Evolutionary conservation across 2,329 filamentous ascomycete species (phyloP).

Genomic region (Fusarium kyushuense): DNA sequence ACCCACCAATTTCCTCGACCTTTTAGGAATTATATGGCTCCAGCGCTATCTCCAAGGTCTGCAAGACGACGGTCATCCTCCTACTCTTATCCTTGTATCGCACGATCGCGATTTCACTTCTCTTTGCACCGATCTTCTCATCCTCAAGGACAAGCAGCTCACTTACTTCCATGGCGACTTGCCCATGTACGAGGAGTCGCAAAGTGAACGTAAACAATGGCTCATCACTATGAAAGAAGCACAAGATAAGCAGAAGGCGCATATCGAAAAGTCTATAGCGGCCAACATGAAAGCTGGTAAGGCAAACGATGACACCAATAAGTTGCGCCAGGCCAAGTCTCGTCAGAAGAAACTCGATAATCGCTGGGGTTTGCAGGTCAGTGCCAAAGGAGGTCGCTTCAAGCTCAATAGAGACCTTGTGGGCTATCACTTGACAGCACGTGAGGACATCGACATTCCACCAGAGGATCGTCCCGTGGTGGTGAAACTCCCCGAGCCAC

Average conservation of each 20-base stretch:
- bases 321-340: constrained; percentile 85
- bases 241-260: constrained; percentile 82
- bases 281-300: constrained; percentile 81
- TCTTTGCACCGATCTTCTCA: constrained; percentile 80
- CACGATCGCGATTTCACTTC: constrained; percentile 87
- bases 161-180: constrained; percentile 82
- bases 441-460: constrained; percentile 79
- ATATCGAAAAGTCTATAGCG: constrained; percentile 82
- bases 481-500: constrained; percentile 70
- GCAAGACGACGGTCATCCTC: constrained; percentile 63
- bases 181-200: constrained; percentile 75
- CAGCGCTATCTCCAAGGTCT: constrained; percentile 76
- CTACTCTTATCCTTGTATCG: constrained; percentile 82
- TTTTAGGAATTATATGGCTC: constrained; percentile 87
- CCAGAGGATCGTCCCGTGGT: constrained; percentile 69
- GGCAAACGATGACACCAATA: constrained; percentile 84
- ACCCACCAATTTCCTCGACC: constrained; percentile 87
- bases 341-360: constrained; percentile 88
- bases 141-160: constrained; percentile 78
- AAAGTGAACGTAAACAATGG: constrained; percentile 74
- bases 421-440: constrained; percentile 69
- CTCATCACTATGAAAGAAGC: constrained; percentile 83
- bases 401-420: constrained; percentile 81
- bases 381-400: constrained; percentile 77
- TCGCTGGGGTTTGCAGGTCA: constrained; percentile 81